Evolutionary conservation across 768 basidiomycete species (phyloP).

Genomic region (Tulasnella sp.): DNA sequence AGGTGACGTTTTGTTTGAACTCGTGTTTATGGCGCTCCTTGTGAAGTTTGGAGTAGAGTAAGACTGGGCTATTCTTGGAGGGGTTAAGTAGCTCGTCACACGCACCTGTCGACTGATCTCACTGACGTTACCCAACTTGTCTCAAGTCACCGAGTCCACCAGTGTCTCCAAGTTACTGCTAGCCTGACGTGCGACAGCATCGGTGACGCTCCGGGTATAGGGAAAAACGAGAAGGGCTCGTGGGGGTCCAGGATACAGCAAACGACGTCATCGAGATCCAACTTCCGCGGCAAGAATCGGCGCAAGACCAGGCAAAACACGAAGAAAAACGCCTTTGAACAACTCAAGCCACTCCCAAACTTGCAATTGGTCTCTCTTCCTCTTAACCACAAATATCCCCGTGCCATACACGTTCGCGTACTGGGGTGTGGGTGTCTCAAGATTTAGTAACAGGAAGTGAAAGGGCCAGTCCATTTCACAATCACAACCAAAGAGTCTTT

Average conservation of each 20-base stretch:
- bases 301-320: neutral
- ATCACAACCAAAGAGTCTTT: neutral
- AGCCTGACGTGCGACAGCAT: neutral
- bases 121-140: neutral
- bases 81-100: neutral
- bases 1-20: neutral
- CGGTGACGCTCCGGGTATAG: neutral
- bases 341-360: neutral
- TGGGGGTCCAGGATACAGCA: neutral
- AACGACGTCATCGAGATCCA: neutral
- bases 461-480: neutral
- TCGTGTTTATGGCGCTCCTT: neutral
- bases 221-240: neutral
- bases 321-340: neutral
- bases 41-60: neutral
- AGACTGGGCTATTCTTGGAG: neutral
- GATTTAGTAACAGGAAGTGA: neutral
- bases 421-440: neutral
- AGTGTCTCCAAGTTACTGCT: neutral
- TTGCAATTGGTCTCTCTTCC: neutral
- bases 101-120: neutral
- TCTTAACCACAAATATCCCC: neutral
- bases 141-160: neutral
- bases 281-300: neutral
- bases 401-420: neutral